These are phyloP conservation scores for Flammula alnicola DNA, from an alignment of 1,284 basidiomycete species.

Conservation along the genomic window DNA sequence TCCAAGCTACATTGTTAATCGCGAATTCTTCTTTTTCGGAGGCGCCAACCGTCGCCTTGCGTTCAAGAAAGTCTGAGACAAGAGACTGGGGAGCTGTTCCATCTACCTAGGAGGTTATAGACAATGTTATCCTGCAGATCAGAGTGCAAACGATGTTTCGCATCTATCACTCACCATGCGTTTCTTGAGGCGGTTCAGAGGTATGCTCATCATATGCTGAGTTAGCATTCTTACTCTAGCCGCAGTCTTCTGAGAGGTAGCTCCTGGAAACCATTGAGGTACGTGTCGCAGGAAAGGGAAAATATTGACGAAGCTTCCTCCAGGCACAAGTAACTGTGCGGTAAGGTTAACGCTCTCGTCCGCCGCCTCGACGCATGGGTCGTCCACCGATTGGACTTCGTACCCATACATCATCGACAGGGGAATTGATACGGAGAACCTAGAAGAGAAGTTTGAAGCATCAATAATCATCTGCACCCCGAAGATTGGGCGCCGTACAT, in stretches of 20 bases:
- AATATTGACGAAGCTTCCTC: conserved; percentile 21
- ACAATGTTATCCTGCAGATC: no score
- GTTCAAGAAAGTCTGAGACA: neutral
- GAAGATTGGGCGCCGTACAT: no score
- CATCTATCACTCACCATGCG: conserved; percentile 32
- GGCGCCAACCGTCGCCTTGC: neutral
- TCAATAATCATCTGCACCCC: no score
- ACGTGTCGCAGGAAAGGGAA: conserved; percentile 26
- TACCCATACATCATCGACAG: conserved; percentile 32
- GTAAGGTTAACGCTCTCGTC: conserved; percentile 19
- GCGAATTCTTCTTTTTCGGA: neutral
- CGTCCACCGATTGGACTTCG: conserved; percentile 26
- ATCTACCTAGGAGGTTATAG: neutral
- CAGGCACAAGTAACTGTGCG: conserved; percentile 10
- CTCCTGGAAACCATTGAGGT: conserved; percentile 44
- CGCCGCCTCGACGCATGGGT: conserved; percentile 28
- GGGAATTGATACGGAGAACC: conserved; percentile 31
- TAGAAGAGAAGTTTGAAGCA: conserved; percentile 11
- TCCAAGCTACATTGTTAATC: neutral
- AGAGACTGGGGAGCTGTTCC: neutral
- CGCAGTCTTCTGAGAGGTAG: conserved; percentile 31
- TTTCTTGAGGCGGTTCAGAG: conserved; percentile 34
- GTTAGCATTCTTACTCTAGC: conserved; percentile 28
- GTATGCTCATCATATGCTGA: conserved; percentile 30
- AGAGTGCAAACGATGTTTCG: neutral